These are phyloP conservation scores for Crucihimalaya himalaica DNA, from an alignment of 345 rosid genomes.

Conservation along the genomic window DNA sequence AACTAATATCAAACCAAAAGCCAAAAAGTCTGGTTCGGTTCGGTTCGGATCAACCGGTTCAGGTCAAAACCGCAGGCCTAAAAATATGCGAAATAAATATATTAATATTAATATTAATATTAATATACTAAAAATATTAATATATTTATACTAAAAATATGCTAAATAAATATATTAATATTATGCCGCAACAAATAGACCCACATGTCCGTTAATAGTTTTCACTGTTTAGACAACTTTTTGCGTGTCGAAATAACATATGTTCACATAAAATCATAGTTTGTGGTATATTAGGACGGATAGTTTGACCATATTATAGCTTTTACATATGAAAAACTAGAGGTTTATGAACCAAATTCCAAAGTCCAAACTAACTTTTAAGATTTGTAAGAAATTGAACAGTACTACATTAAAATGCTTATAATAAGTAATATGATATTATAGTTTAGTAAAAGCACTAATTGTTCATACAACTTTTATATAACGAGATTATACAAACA, in stretches of 20 bases:
- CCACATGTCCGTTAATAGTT: background rate
- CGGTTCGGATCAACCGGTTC: too few relatives aligned
- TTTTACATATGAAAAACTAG: too few relatives aligned
- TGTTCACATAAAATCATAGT: too few relatives aligned
- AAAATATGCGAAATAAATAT: too few relatives aligned
- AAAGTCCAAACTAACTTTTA: background rate
- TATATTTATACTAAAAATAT: too few relatives aligned
- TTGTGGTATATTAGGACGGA: too few relatives aligned
- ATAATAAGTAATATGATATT: background rate
- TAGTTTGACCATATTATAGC: background rate
- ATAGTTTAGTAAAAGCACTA: background rate
- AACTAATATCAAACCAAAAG: too few relatives aligned
- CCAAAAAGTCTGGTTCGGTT: too few relatives aligned
- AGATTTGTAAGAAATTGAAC: background rate
- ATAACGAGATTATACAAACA: background rate
- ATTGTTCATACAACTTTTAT: background rate
- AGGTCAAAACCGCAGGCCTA: too few relatives aligned
- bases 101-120: too few relatives aligned
- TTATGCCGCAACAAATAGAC: background rate
- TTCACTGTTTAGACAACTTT: background rate
- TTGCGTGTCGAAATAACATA: background rate
- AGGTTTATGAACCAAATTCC: background rate
- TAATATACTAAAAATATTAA: too few relatives aligned
- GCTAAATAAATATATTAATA: too few relatives aligned
- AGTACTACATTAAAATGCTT: background rate